Conservation (phyloP, 441 rosid genomes). For the Jatropha podagrica region DNA sequence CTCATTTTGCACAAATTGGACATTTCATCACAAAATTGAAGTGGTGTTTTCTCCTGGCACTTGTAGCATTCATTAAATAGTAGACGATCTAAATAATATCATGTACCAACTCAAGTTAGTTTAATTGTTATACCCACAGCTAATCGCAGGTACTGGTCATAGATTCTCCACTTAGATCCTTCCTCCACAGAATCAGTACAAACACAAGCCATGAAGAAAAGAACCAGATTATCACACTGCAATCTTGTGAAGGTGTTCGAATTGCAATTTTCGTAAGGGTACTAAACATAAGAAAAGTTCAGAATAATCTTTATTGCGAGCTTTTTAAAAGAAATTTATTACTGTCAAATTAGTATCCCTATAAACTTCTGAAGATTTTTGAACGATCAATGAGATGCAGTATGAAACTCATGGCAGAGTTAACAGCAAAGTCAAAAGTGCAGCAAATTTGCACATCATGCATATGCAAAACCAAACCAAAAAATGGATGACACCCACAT, state of each 20-base stretch:
- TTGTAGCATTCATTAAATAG: no score
- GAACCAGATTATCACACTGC: background rate
- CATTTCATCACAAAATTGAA: no score
- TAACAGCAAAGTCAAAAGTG: background rate
- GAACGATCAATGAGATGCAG: background rate
- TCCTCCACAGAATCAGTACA: background rate
- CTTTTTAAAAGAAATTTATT: background rate
- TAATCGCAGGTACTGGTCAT: no score
- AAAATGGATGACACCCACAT: background rate
- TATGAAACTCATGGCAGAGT: background rate
- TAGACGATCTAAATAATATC: no score
- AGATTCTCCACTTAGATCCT: background rate
- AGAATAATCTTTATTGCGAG: background rate
- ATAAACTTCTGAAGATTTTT: background rate
- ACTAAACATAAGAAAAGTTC: background rate
- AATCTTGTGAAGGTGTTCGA: background rate
- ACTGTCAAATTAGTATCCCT: background rate
- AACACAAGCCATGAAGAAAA: no score
- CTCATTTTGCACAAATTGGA: no score
- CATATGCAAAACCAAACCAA: background rate
- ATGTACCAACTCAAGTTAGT: no score
- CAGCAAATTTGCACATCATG: background rate
- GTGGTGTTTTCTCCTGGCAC: no score
- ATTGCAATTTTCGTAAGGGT: background rate
- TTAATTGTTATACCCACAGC: no score